These are phyloP conservation scores for Corylus avellana DNA, from an alignment of 306 rosid genomes.

Conservation along the genomic window DNA sequence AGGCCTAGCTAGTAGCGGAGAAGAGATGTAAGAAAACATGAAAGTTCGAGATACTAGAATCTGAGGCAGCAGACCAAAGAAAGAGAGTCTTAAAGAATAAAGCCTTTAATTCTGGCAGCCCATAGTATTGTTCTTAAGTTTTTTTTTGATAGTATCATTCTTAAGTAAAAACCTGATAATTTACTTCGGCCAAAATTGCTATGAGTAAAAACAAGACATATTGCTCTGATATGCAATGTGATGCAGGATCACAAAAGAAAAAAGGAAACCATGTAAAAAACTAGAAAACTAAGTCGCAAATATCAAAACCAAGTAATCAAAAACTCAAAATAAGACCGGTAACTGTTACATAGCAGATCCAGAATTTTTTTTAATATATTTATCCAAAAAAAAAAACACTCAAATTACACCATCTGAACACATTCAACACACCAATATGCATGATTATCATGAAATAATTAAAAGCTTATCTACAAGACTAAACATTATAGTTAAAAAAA, in stretches of 20 bases:
- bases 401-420: neutral
- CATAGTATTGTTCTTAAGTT: neutral
- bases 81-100: no score
- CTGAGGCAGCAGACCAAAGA: no score
- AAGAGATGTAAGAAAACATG: no score
- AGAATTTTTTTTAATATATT: neutral
- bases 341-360: neutral
- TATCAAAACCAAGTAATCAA: neutral
- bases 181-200: neutral
- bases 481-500: neutral
- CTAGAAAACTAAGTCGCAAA: neutral
- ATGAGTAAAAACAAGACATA: neutral
- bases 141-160: neutral
- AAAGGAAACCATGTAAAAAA: neutral
- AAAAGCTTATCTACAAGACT: neutral
- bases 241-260: neutral
- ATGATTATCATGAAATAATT: neutral
- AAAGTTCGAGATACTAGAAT: no score
- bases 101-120: no score
- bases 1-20: no score
- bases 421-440: neutral
- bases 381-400: neutral
- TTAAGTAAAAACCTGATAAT: neutral
- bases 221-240: neutral
- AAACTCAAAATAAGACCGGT: no score